Evolutionary conservation across 2,329 filamentous ascomycete genomes (phyloP).

Genomic region (Microsporum canis): DNA sequence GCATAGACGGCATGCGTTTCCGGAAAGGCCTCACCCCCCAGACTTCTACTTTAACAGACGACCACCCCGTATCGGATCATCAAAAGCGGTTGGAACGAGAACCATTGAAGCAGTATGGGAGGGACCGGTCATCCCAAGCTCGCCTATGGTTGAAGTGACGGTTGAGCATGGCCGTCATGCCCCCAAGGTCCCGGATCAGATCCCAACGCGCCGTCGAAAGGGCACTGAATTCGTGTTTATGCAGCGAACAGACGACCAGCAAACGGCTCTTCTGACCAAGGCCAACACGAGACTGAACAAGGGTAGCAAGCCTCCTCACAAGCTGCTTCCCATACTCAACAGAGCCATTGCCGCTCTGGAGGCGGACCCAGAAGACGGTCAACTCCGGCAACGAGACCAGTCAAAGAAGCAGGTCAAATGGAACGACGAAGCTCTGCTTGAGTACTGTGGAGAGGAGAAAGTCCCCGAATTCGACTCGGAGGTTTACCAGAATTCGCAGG

Average conservation of each 20-base stretch:
- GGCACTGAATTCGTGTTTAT: conserved; percentile 37
- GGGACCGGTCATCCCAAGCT: background rate
- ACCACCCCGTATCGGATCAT: background rate
- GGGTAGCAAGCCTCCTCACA: conserved; percentile 27
- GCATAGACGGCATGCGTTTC: conserved; percentile 8
- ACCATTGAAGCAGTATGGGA: background rate
- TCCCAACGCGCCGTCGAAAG: conserved; percentile 34
- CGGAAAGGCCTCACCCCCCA: background rate
- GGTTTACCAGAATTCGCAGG: conserved; percentile 9
- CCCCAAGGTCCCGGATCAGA: conserved; percentile 26
- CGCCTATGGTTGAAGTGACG: background rate
- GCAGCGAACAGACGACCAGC: conserved; percentile 32
- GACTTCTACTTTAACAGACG: background rate
- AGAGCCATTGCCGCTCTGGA: conserved; percentile 5
- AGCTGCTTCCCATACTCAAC: conserved; percentile 11
- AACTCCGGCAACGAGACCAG: conserved; percentile 17
- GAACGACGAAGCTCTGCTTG: background rate
- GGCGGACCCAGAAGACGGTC: conserved; percentile 7
- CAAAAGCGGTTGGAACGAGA: background rate
- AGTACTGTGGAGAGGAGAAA: conserved; percentile 11
- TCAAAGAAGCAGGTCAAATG: conserved; percentile 8
- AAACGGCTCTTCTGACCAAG: conserved; percentile 32
- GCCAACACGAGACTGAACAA: conserved; percentile 35
- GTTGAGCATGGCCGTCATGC: conserved; percentile 14
- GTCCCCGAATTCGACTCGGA: conserved; percentile 16